Evolutionary conservation across 768 basidiomycete species (phyloP).

Genomic region (Nevesoporus exiguus): DNA sequence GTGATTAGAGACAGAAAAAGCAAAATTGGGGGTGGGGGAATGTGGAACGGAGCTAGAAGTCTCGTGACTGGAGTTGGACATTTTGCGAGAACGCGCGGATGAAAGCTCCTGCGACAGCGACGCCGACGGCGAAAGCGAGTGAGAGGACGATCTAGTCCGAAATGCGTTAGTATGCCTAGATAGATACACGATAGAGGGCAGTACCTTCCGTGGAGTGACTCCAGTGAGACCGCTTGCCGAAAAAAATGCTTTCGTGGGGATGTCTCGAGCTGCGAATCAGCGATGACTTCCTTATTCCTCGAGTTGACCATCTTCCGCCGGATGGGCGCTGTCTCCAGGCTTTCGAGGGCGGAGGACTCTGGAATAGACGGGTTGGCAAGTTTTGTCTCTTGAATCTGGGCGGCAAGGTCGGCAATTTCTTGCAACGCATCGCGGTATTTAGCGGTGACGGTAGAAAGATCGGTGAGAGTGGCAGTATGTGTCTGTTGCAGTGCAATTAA

Average conservation of each 20-base stretch:
- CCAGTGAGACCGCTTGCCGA: slow-evolving; percentile 81
- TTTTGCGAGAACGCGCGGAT: slow-evolving; percentile 81
- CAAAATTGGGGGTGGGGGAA: slow-evolving; percentile 60
- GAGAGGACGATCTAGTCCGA: slow-evolving; percentile 74
- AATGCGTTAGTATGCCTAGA: slow-evolving; percentile 6
- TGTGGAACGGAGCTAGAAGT: slow-evolving; percentile 64
- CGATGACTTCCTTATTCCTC: slow-evolving; percentile 43
- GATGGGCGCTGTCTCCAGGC: slow-evolving; percentile 43
- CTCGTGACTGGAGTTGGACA: slow-evolving; percentile 72
- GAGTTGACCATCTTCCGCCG: slow-evolving; percentile 53
- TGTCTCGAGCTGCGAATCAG: slow-evolving; percentile 48
- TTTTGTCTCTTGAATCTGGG: slow-evolving; percentile 87
- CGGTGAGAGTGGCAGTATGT: slow-evolving; percentile 74
- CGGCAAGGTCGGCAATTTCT: slow-evolving; percentile 89
- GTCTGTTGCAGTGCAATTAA: slow-evolving; percentile 75
- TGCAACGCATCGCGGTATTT: slow-evolving; percentile 89
- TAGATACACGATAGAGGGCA: slow-evolving; percentile 13
- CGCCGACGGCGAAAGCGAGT: slow-evolving; percentile 90
- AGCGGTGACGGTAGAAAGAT: slow-evolving; percentile 69
- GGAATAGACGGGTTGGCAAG: slow-evolving; percentile 49
- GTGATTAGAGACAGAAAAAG: slow-evolving; percentile 49
- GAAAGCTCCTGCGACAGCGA: slow-evolving; percentile 97
- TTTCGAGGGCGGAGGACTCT: slow-evolving; percentile 40
- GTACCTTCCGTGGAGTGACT: slow-evolving; percentile 85
- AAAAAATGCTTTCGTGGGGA: slow-evolving; percentile 75